Base-by-base conservation (phyloP, 768 basidiomycete species). In the Hemileccinum rubropunctum region DNA sequence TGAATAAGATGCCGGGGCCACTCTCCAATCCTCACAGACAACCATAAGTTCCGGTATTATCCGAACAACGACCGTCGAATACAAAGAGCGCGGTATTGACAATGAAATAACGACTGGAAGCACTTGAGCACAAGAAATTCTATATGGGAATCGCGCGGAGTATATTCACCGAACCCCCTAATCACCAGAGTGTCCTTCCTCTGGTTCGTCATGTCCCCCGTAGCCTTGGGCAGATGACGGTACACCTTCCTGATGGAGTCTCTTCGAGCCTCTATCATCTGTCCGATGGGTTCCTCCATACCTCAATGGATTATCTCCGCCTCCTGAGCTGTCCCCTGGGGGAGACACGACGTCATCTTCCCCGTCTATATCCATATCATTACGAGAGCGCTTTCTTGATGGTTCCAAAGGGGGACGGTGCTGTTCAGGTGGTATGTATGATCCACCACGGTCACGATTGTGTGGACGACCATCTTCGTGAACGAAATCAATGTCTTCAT, bases 361-460 rank as follows among this genome's bases (percentile, higher is more conserved):
- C 40, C 69, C 78, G 48, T 83, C 82, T 42, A 78, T 72, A 36
- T 86, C 84, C 81, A 84, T 81, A 47, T 86, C 84, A 43, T 77
- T 76, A 51, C 81, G 74, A 54, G 70, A 74, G 48, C 84, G 76
- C 62, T 83, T 86, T 64, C 80, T 78, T 49, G 71, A 66, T 37
- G 75, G 64, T 41, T 78, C 79, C 60, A 70, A 57, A 62, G 68
- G 56, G 48, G 72, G 66, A 32, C 67, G 73, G 53, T 63, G 68
- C 63, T 72, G 76, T 39, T 69, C 70, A 34, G 58, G 58, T 50
- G 56, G 60, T 56, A 72, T 26, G 48, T 63, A 68, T 26, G 64
- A 56, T 23, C 66, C 62, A 53, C 67, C 66, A 53, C 69, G 71
- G 14, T 64, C 63, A 50, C 66, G 68, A 40, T 57, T 52, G 44